A percentile compares a stretch with the other conserved stretches of the same genome.
Conservation (phyloP, 1,284 basidiomycete species). For the Trichosporon coremiiforme region DNA sequence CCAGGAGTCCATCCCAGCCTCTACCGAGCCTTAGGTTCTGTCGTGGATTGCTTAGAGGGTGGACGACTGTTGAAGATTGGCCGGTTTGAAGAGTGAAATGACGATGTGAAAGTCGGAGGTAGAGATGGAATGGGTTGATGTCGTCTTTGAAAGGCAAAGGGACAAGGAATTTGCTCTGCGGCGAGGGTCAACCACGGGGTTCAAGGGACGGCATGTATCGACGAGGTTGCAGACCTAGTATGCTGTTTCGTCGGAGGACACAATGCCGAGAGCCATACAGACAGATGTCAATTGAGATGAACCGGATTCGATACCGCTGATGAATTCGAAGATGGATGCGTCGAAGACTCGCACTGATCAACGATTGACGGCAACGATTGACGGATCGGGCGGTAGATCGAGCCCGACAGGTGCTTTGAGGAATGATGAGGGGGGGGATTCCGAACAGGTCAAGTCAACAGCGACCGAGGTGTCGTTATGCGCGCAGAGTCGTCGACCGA, state of each 20-base stretch:
- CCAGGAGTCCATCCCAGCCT: constrained; percentile 38
- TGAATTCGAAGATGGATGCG: constrained; percentile 1
- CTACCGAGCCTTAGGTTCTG: neutral
- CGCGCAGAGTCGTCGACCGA: neutral
- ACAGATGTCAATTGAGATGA: neutral
- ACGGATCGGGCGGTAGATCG: neutral
- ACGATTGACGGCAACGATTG: too few species aligned
- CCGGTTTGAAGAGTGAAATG: neutral
- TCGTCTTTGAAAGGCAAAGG: neutral
- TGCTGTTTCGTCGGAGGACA: neutral
- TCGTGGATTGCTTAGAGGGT: neutral
- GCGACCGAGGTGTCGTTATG: neutral
- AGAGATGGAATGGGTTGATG: constrained; percentile 6
- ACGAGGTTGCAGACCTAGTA: neutral
- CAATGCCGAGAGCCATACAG: neutral
- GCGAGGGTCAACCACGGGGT: neutral
- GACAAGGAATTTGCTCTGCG: neutral
- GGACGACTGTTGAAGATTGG: neutral
- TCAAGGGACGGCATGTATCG: neutral
- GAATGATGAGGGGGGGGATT: neutral
- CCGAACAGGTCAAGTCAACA: neutral
- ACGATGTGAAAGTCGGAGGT: constrained; percentile 4
- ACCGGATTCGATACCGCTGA: neutral
- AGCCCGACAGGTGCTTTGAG: neutral
- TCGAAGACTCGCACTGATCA: neutral